Evolutionary conservation across 177 flowering plant genomes (phyloP).

Genomic region (Vitis hybrid): DNA sequence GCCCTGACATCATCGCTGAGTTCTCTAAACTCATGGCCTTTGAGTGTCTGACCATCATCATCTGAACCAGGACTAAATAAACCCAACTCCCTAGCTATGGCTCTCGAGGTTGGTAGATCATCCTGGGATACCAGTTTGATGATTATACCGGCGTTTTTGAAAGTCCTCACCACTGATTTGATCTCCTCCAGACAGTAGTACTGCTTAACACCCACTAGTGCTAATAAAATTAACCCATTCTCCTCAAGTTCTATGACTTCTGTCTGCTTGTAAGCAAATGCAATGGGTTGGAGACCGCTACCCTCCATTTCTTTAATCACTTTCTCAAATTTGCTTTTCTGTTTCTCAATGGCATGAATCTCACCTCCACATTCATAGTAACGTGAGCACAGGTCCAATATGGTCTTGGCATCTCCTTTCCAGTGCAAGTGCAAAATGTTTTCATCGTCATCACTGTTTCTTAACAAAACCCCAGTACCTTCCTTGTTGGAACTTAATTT

Average conservation of each 20-base stretch:
- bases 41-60: neutral
- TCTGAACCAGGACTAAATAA: neutral
- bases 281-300: slow-evolving; percentile 10
- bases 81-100: slow-evolving; percentile 11
- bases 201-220: slow-evolving; percentile 8
- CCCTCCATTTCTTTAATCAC: slow-evolving; percentile 16
- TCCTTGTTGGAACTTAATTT: slow-evolving; percentile 8
- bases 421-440: slow-evolving; percentile 8
- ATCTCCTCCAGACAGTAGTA: neutral
- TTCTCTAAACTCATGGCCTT: neutral
- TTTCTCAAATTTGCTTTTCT: slow-evolving; percentile 4
- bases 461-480: slow-evolving; percentile 4
- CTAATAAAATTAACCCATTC: slow-evolving; percentile 18
- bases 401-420: slow-evolving; percentile 16
- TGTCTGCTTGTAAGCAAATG: slow-evolving; percentile 17
- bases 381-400: slow-evolving; percentile 21
- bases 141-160: slow-evolving; percentile 6
- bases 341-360: slow-evolving; percentile 1
- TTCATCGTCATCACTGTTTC: neutral
- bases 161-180: neutral
- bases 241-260: slow-evolving; percentile 1
- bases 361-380: slow-evolving; percentile 15
- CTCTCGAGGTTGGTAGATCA: neutral
- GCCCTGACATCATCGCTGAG: neutral
- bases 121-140: slow-evolving; percentile 16